Evolutionary conservation across 2,329 filamentous ascomycete species (phyloP).

Genomic region (Aspergillus pseudoglaucus): DNA sequence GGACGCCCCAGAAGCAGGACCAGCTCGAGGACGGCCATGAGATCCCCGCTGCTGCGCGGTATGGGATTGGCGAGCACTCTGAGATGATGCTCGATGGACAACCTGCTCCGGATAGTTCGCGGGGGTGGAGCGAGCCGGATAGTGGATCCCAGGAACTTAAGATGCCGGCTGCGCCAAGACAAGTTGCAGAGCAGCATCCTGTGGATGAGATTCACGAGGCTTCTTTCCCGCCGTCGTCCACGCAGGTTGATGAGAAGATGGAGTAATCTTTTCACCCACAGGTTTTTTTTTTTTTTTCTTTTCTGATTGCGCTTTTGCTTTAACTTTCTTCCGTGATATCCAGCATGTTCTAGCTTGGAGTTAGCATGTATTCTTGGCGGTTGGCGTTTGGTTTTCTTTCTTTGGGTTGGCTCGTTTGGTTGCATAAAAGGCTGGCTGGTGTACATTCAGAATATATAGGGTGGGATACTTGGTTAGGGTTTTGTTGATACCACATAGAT

Average conservation of each 20-base stretch:
- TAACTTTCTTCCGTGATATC: slow-evolving; percentile 19
- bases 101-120: slow-evolving; percentile 27
- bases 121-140: slow-evolving; percentile 23
- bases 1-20: slow-evolving; percentile 41
- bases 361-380: slow-evolving; percentile 10
- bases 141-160: slow-evolving; percentile 8
- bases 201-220: slow-evolving; percentile 8
- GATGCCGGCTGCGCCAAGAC: slow-evolving; percentile 23
- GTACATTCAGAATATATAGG: slow-evolving; percentile 7
- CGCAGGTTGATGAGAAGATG: slow-evolving; percentile 17
- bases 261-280: slow-evolving; percentile 2
- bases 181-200: slow-evolving; percentile 22
- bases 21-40: slow-evolving; percentile 44
- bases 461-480: neutral
- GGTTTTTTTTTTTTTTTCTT: slow-evolving; percentile 6
- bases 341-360: slow-evolving; percentile 19
- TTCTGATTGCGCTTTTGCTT: slow-evolving; percentile 8
- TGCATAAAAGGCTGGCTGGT: neutral
- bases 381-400: slow-evolving; percentile 8
- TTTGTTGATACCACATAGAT: neutral
- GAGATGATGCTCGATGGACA: slow-evolving; percentile 56
- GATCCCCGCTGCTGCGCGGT: slow-evolving; percentile 53
- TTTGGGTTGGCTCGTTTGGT: slow-evolving; percentile 1
- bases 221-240: slow-evolving; percentile 1
- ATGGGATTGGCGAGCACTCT: slow-evolving; percentile 55